These are phyloP conservation scores for Dactylella cylindrospora DNA, from an alignment of 2,329 filamentous ascomycete genomes.

Conservation along the genomic window DNA sequence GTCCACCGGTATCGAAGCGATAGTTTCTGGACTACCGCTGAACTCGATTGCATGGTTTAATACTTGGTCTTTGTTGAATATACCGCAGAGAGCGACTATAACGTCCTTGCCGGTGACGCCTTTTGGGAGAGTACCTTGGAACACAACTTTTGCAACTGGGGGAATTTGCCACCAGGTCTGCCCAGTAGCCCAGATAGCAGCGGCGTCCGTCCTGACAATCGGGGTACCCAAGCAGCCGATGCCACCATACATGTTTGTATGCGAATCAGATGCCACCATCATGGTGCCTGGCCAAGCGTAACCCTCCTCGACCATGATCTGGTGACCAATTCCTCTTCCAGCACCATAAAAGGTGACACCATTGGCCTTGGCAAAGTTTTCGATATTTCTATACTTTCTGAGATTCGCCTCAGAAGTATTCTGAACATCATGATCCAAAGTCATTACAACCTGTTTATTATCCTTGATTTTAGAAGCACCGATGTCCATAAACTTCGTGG, in stretches of 20 bases:
- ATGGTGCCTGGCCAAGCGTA: constrained; percentile 84
- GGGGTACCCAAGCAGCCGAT: constrained; percentile 75
- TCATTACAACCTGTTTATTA: constrained; percentile 74
- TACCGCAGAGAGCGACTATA: constrained; percentile 80
- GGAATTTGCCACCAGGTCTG: constrained; percentile 88
- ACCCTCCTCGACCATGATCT: constrained; percentile 85
- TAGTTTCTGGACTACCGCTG: constrained; percentile 74
- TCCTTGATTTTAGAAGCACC: constrained; percentile 74
- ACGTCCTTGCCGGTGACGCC: constrained; percentile 93
- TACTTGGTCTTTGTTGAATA: constrained; percentile 85
- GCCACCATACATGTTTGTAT: constrained; percentile 82
- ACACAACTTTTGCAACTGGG: constrained; percentile 74
- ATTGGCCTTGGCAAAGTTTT: constrained; percentile 76
- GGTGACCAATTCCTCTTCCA: constrained; percentile 81
- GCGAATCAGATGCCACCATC: constrained; percentile 74
- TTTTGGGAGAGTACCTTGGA: constrained; percentile 71
- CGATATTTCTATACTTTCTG: constrained; percentile 78
- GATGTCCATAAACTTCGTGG: constrained; percentile 78
- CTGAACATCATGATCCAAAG: constrained; percentile 85
- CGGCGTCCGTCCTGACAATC: constrained; percentile 83
- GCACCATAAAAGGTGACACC: constrained; percentile 76
- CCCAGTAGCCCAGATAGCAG: constrained; percentile 79
- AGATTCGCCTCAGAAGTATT: constrained; percentile 77
- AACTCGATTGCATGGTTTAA: constrained; percentile 92
- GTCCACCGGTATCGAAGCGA: constrained; percentile 71